phyloP scores from a whole-genome alignment of 768 basidiomycete genomes.

The Imleria badia region DNA sequence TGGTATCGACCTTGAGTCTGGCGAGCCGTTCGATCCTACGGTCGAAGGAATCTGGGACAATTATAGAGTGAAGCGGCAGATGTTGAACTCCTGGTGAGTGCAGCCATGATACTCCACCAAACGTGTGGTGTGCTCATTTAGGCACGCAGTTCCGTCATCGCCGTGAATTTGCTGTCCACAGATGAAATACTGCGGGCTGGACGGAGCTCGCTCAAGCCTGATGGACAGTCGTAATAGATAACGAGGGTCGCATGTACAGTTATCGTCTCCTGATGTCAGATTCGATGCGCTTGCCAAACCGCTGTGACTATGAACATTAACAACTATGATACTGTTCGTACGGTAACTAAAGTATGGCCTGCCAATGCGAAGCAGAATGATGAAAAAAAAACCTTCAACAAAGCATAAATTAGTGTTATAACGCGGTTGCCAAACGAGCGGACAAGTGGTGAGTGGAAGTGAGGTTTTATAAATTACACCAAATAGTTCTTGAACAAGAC shows the following conservation, averaged over 20 bases:
- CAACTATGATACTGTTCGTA: conserved; percentile 28
- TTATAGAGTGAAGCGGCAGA: conserved; percentile 97
- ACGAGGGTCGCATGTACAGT: conserved; percentile 12
- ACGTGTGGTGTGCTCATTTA: conserved; percentile 28
- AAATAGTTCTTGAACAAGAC: conserved; percentile 6
- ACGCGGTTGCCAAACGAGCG: conserved; percentile 18
- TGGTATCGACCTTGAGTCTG: conserved; percentile 88
- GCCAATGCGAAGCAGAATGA: not conserved
- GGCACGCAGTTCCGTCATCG: conserved; percentile 77
- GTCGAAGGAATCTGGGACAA: conserved; percentile 99
- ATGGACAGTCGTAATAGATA: conserved; percentile 55
- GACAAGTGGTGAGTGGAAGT: conserved; percentile 6
- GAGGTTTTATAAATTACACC: conserved; percentile 27
- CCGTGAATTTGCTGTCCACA: conserved; percentile 90
- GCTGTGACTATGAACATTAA: conserved; percentile 32
- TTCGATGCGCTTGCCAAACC: conserved; percentile 13
- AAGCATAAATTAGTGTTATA: conserved; percentile 29
- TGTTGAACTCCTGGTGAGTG: conserved; percentile 92
- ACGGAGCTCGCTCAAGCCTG: conserved; percentile 82
- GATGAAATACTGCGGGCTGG: conserved; percentile 94
- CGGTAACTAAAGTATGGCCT: conserved; percentile 17
- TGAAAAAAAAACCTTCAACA: conserved; percentile 11
- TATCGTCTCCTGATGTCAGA: conserved; percentile 23
- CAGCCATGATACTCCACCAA: conserved; percentile 8
- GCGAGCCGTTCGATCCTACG: conserved; percentile 95